Conservation (phyloP, 2,329 filamentous ascomycete species). For the Alternaria postmessia region DNA sequence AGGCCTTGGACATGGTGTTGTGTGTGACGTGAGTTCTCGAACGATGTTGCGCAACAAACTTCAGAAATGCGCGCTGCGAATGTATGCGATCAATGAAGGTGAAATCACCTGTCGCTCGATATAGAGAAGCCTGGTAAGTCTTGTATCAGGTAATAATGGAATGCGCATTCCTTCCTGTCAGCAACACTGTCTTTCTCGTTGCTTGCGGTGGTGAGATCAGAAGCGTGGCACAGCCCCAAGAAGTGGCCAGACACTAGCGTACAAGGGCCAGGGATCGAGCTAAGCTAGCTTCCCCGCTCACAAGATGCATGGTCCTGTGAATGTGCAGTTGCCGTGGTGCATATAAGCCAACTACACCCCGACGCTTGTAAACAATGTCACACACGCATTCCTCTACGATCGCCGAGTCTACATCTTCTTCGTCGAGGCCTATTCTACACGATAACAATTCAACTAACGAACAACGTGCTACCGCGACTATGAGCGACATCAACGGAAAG, state of each 20-base stretch:
- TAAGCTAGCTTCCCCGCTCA: constrained; percentile 35
- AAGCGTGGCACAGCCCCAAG: constrained; percentile 27
- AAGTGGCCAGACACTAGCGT: constrained; percentile 19
- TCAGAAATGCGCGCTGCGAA: background rate
- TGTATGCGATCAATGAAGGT: background rate
- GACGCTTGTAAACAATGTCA: constrained; percentile 17
- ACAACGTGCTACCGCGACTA: constrained; percentile 23
- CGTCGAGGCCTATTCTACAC: constrained; percentile 34
- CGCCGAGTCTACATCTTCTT: constrained; percentile 36
- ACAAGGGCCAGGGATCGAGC: constrained; percentile 11
- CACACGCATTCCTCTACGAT: constrained; percentile 19
- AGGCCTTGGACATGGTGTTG: constrained; percentile 23
- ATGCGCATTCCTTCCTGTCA: constrained; percentile 3
- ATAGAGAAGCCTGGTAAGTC: background rate
- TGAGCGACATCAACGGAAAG: constrained; percentile 51
- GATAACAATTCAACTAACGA: constrained; percentile 22
- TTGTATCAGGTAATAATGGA: background rate
- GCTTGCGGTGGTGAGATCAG: constrained; percentile 10
- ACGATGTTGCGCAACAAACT: background rate
- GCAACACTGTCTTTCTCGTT: background rate
- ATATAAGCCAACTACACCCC: constrained; percentile 30
- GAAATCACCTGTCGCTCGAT: background rate
- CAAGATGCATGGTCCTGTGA: constrained; percentile 4
- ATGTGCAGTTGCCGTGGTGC: constrained; percentile 15
- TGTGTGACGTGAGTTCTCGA: constrained; percentile 16